These are phyloP conservation scores for Zygoascus biomembranicola DNA, from an alignment of 805 yeast genomes.

Conservation along the genomic window DNA sequence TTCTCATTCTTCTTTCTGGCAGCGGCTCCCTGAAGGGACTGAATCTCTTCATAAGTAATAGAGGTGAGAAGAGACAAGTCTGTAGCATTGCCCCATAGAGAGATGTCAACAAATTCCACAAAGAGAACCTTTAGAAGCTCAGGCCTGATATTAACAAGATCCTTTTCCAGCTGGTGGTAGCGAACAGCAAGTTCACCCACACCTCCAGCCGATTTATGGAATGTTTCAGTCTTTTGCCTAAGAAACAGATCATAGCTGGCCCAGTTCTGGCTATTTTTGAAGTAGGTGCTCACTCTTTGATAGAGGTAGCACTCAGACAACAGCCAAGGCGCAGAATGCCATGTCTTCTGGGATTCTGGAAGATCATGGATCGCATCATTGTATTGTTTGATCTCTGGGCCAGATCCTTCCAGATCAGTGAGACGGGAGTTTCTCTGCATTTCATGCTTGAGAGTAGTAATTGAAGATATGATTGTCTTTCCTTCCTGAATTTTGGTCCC, in stretches of 20 bases:
- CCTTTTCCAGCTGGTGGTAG: constrained; percentile 34
- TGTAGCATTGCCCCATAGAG: constrained; percentile 97
- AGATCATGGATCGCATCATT: constrained; percentile 43
- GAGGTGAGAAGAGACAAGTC: constrained; percentile 86
- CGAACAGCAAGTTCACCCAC: constrained; percentile 74
- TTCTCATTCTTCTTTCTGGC: constrained; percentile 75
- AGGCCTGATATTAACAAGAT: constrained; percentile 8
- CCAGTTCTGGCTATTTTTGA: constrained; percentile 35
- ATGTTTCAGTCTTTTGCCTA: constrained; percentile 61
- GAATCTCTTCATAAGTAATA: constrained; percentile 64
- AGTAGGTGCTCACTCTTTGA: constrained; percentile 34
- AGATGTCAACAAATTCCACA: constrained; percentile 76
- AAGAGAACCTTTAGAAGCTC: constrained; percentile 51
- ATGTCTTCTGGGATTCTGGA: constrained; percentile 32
- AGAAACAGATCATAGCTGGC: constrained; percentile 64
- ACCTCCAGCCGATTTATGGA: constrained; percentile 65
- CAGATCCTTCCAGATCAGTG: constrained; percentile 32
- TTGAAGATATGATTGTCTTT: constrained; percentile 32
- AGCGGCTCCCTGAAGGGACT: constrained; percentile 83
- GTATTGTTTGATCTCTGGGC: constrained; percentile 35
- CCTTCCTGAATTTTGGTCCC: constrained; percentile 38
- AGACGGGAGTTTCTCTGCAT: constrained; percentile 34
- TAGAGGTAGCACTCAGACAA: constrained; percentile 79
- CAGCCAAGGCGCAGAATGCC: constrained; percentile 90
- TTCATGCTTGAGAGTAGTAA: constrained; percentile 35